phyloP scores from a whole-genome alignment of 148 eudicot genomes.

The Vaccinium macrocarpon region DNA sequence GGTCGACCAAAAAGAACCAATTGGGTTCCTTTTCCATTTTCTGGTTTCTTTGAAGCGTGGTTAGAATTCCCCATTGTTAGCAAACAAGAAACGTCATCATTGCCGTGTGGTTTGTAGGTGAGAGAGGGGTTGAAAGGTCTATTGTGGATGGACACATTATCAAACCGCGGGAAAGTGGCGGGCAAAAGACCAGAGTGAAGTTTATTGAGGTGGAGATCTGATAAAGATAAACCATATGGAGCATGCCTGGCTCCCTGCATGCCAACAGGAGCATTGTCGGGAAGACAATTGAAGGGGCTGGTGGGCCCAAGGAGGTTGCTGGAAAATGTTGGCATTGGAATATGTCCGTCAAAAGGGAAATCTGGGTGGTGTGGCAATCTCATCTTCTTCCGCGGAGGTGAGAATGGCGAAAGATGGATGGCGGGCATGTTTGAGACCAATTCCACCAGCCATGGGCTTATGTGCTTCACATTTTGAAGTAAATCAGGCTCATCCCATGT shows the following conservation, averaged over 20 bases:
- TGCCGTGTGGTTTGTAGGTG: constrained; percentile 32
- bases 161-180: constrained; percentile 42
- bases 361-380: constrained; percentile 73
- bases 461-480: constrained; percentile 90
- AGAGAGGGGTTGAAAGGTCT: constrained; percentile 39
- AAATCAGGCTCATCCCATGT: constrained; percentile 97
- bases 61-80: constrained; percentile 68
- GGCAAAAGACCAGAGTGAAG: constrained; percentile 46
- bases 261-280: constrained; percentile 63
- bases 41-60: constrained; percentile 36
- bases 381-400: constrained; percentile 79
- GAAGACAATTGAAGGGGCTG: constrained; percentile 23
- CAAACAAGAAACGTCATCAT: constrained; percentile 65
- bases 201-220: constrained; percentile 64
- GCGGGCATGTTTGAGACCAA: constrained; percentile 83
- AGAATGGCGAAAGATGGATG: constrained; percentile 78
- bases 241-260: constrained; percentile 99
- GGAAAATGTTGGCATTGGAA: constrained; percentile 54
- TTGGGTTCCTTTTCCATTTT: constrained; percentile 38
- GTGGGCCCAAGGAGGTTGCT: constrained; percentile 31
- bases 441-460: constrained; percentile 97
- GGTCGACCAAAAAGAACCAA: constrained; percentile 80
- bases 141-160: constrained; percentile 28
- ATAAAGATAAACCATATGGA: constrained; percentile 67
- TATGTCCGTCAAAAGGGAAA: constrained; percentile 35